Evolutionary conservation across 2,329 filamentous ascomycete genomes (phyloP).

Genomic region (Claviceps cyperi): DNA sequence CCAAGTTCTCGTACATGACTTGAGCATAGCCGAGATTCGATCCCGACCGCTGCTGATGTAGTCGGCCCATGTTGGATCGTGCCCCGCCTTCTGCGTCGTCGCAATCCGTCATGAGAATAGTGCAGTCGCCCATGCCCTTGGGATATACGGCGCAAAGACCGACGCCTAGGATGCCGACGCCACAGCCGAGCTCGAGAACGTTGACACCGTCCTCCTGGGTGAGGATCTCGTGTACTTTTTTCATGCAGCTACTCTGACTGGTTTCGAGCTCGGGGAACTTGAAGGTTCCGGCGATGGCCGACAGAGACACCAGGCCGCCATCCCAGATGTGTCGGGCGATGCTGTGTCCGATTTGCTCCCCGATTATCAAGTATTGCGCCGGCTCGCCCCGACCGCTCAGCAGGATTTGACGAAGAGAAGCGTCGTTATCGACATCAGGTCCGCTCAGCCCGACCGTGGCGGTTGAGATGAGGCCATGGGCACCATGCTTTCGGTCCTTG

Average conservation of each 20-base stretch:
- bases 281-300: slow-evolving; percentile 17
- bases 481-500: slow-evolving; percentile 9
- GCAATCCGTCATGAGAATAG: slow-evolving; percentile 41
- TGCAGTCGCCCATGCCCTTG: slow-evolving; percentile 11
- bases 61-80: slow-evolving; percentile 28
- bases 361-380: slow-evolving; percentile 24
- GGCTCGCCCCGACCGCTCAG: slow-evolving; percentile 12
- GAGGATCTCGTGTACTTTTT: slow-evolving; percentile 18
- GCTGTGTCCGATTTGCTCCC: slow-evolving; percentile 45
- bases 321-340: slow-evolving; percentile 48
- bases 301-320: slow-evolving; percentile 33
- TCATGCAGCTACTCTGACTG: slow-evolving; percentile 16
- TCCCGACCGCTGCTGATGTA: slow-evolving; percentile 8
- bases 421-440: slow-evolving; percentile 10
- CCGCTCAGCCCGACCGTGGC: slow-evolving; percentile 24
- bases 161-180: slow-evolving; percentile 40
- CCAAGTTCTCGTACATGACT: slow-evolving; percentile 38
- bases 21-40: slow-evolving; percentile 7
- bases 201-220: slow-evolving; percentile 17
- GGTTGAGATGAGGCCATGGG: slow-evolving; percentile 27
- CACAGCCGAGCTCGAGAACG: slow-evolving; percentile 41
- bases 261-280: slow-evolving; percentile 13
- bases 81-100: slow-evolving; percentile 37
- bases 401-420: slow-evolving; percentile 17
- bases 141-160: slow-evolving; percentile 27